A percentile compares a stretch with the other conserved stretches of the same genome.
phyloP scores from a whole-genome alignment of 2,329 filamentous ascomycete genomes.

The Exophiala dermatitidis region DNA sequence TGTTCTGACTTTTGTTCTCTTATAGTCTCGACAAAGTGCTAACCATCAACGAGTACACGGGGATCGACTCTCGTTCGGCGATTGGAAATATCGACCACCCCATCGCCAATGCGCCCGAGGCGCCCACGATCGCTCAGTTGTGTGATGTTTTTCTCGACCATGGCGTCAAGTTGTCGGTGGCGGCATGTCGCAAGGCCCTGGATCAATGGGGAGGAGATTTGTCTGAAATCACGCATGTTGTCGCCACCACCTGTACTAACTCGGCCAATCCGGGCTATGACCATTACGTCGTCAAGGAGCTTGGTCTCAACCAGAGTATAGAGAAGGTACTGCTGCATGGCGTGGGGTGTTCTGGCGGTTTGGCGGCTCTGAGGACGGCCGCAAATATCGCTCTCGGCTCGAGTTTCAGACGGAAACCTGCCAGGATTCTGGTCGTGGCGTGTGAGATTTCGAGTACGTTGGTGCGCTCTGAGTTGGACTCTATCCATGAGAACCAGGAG shows the following conservation, averaged over 20 bases:
- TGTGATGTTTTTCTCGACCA: constrained; percentile 28
- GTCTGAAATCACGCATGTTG: constrained; percentile 54
- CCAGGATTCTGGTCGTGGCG: constrained; percentile 58
- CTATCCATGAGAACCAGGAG: constrained; percentile 52
- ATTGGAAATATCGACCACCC: constrained; percentile 56
- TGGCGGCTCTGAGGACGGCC: constrained; percentile 56
- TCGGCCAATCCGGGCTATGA: constrained; percentile 64
- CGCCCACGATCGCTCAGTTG: constrained; percentile 28
- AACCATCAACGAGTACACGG: constrained; percentile 57
- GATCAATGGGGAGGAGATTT: constrained; percentile 29
- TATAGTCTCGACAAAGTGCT: constrained; percentile 56
- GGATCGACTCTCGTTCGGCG: constrained; percentile 57
- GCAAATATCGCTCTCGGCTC: constrained; percentile 61
- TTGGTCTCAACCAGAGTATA: constrained; percentile 52
- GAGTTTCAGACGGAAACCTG: constrained; percentile 51
- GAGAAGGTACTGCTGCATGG: constrained; percentile 61
- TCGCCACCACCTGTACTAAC: constrained; percentile 62
- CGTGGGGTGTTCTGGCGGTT: constrained; percentile 58
- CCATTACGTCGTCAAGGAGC: constrained; percentile 53
- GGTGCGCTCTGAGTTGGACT: constrained; percentile 59
- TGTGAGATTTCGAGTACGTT: constrained; percentile 41
- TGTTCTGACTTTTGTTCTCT: background rate
- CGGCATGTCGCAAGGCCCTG: constrained; percentile 30
- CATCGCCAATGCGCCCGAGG: constrained; percentile 47
- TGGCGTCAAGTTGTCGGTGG: constrained; percentile 30